Evolutionary conservation across 2,329 filamentous ascomycete genomes (phyloP).

Genomic region (Hymenoscyphus fraxineus): DNA sequence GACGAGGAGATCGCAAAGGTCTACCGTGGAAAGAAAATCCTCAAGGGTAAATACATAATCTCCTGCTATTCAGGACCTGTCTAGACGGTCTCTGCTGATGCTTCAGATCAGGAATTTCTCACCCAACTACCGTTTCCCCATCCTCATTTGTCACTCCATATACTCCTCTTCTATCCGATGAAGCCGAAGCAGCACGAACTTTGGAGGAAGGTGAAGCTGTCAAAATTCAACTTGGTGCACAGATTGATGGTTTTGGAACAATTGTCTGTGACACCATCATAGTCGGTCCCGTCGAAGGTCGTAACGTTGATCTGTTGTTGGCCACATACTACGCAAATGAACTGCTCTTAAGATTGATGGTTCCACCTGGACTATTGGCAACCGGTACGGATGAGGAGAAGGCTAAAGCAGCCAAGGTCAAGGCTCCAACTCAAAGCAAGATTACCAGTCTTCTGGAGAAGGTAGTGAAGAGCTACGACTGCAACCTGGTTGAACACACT

Average conservation of each 20-base stretch:
- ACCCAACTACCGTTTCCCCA: constrained; percentile 93
- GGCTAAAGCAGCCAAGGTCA: constrained; percentile 79
- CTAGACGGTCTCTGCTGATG: not conserved
- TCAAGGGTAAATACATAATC: constrained; percentile 62
- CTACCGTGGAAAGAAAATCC: constrained; percentile 96
- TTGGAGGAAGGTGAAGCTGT: constrained; percentile 83
- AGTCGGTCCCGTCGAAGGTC: constrained; percentile 64
- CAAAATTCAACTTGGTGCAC: constrained; percentile 98
- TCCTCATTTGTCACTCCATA: constrained; percentile 94
- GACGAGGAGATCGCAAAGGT: constrained; percentile 93
- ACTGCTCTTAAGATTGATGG: constrained; percentile 82
- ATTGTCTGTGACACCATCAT: constrained; percentile 94
- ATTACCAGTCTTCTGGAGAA: constrained; percentile 89
- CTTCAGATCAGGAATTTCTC: constrained; percentile 64
- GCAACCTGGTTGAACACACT: constrained; percentile 93
- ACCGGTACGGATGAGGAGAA: constrained; percentile 90
- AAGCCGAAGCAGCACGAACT: constrained; percentile 73
- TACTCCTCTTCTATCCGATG: constrained; percentile 84
- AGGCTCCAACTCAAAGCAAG: constrained; percentile 78
- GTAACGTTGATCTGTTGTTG: constrained; percentile 80
- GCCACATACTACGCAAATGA: constrained; percentile 96
- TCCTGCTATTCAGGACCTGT: not conserved
- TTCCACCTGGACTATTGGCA: constrained; percentile 82
- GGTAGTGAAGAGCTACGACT: constrained; percentile 84
- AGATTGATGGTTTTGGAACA: constrained; percentile 94